Evolutionary conservation across 768 basidiomycete species (phyloP), one percentile per base, ranked within the genome.

Genomic region (Phylloporus rhodoxanthus): DNA sequence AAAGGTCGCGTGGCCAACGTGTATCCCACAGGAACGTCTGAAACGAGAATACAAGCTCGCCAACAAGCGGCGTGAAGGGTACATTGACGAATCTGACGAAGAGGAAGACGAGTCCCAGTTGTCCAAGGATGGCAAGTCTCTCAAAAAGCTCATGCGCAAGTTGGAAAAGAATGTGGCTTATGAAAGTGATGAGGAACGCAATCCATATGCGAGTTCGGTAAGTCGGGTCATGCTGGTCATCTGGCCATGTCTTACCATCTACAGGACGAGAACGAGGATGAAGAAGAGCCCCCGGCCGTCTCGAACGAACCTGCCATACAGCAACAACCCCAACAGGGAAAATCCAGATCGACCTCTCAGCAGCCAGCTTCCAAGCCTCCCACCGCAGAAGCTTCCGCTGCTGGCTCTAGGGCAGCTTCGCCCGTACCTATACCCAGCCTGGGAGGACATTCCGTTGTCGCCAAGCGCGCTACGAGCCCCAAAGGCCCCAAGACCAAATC

Each of bases 61-160:
- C 17, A 91, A 90, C 65, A 86, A 87, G 66, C 76, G 72, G 43
- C 75, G 81, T 11, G 85, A 88, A 39, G 78, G 79, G 10, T 77
- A 79, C 36, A 72, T 88, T 32, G 87, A 86, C 57, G 85, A 84
- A 55, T 82, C 83, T 1, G 87, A 89, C 5, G 88, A 91, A 25
- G 78, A 78, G 37, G 85, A 85, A 25, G 85, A 84, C 29, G 67
- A 73, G 19, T 72, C 75, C 45, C 72, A 79, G 54, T 57, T 80
- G 33, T 82, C 80, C 38, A 84, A 81, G 53, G 85, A 89, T 30
- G 85, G 80, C 14, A 87, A 86, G 68, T 80, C 79, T 3, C 82
- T 93, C 73, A 85, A 90, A 70, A 94, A 93, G 68, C 76, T 93
- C 17, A 81, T 97, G 61, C 84, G 79, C 53, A 87, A 82, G 62